These are phyloP conservation scores for Torulaspora pretoriensis DNA, from an alignment of 1,139 yeast species.

Conservation along the genomic window DNA sequence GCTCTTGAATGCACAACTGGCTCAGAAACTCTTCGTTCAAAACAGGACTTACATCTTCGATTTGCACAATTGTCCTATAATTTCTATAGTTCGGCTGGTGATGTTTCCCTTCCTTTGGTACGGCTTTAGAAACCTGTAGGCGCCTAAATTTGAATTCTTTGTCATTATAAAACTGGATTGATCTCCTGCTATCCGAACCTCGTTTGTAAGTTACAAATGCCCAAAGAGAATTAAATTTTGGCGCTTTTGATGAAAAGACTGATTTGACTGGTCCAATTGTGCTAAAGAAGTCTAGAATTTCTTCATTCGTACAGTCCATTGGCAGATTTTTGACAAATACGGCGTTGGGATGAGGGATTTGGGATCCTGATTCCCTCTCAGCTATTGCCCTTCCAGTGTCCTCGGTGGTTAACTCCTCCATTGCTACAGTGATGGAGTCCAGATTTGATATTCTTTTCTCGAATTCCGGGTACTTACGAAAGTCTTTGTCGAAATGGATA, in stretches of 20 bases:
- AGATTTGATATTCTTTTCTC: constrained; percentile 27
- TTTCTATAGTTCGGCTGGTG: constrained; percentile 7
- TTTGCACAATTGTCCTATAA: constrained; percentile 19
- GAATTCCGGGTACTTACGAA: constrained; percentile 35
- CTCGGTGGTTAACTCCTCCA: constrained; percentile 27
- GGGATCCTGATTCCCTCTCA: constrained; percentile 9
- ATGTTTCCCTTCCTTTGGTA: constrained; percentile 17
- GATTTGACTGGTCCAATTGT: constrained; percentile 43
- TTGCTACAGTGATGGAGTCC: constrained; percentile 25
- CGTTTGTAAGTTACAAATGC: constrained; percentile 43
- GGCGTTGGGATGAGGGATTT: constrained; percentile 34
- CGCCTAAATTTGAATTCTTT: constrained; percentile 28
- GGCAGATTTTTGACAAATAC: constrained; percentile 47
- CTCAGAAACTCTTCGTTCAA: constrained; percentile 29
- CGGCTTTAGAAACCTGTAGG: constrained; percentile 37
- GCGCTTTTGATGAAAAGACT: constrained; percentile 40
- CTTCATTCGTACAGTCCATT: constrained; percentile 37
- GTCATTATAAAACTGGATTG: constrained; percentile 34
- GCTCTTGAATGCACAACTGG: constrained; percentile 25
- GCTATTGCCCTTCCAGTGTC: constrained; percentile 10
- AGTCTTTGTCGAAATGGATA: constrained; percentile 42
- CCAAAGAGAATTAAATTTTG: constrained; percentile 42
- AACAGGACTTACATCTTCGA: constrained; percentile 30
- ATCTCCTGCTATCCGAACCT: constrained; percentile 31
- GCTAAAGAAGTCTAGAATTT: constrained; percentile 38